Evolutionary conservation across 1,139 yeast genomes (phyloP), one percentile per base, ranked within the genome.

Genomic region (Pneumocystis oryctolagi): DNA sequence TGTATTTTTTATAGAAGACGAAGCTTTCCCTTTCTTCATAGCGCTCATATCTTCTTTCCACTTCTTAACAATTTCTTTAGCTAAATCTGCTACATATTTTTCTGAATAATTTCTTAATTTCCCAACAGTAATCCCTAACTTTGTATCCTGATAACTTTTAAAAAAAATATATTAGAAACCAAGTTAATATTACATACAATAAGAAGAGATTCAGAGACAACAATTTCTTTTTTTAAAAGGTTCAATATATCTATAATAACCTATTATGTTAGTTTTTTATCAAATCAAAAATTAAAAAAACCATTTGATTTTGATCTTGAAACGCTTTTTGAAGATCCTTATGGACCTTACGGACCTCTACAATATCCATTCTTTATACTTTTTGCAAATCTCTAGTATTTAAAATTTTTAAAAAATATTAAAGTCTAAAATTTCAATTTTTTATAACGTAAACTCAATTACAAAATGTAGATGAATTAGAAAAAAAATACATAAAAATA

Each of bases 71-170:
- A 89, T 87, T 70, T 82, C 83, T 73, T 87, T 87, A 39, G 90
- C 97, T 62, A 86, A 76, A 5, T 81, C 75, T 20, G 84, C 79
- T 61, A 92, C 83, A 66, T 85, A 87, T 31, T 79, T 70, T 72
- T 87, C 88, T 31, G 78, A 71, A 67, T 87, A 87, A 12, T 85
- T 76, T 68, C 95, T 81, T 71, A 85, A 83, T 74, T 89, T 89
- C 75, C 94, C 94, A 60, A 92, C 97, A 5, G 92, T 94, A 32
- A 92, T 94, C 66, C 98, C 98, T n/a, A 92, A 92, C 74, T 89
- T 89, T n/a, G 98, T 92, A 72, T 90, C 89, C 72, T 76, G 69
- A 34, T 47, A 42, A 28, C 9, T 12, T 47, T 20, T 35, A 30
- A 25, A 59, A 31, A 53, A 58, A 5, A 16, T 35, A 31, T 9